Percentiles rank a stretch among this genome's conserved stretches.
Conservation (phyloP, 768 basidiomycete genomes). For the Leccinum aurantiacum region DNA sequence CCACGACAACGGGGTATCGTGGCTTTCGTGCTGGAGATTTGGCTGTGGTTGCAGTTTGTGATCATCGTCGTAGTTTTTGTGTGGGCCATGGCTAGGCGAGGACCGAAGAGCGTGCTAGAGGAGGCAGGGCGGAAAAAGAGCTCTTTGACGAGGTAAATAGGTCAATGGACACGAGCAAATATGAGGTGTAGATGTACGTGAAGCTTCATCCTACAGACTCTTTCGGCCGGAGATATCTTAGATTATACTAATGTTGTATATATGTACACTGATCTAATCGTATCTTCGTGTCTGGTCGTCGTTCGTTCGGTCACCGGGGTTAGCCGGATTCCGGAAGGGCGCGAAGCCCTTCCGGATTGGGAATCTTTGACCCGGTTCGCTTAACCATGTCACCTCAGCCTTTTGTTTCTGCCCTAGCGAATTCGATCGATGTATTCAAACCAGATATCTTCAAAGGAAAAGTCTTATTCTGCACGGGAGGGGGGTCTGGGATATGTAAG, state of each 20-base stretch:
- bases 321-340: no score
- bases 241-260: conserved; percentile 26
- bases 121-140: conserved; percentile 39
- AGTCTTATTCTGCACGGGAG: conserved; percentile 88
- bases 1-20: conserved; percentile 36
- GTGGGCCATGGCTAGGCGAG: conserved; percentile 76
- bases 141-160: conserved; percentile 12
- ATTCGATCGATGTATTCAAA: conserved; percentile 69
- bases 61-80: conserved; percentile 76
- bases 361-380: no score
- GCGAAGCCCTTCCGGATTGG: no score
- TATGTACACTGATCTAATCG: conserved; percentile 16
- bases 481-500: conserved; percentile 90
- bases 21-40: conserved; percentile 63
- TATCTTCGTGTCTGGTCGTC: conserved; percentile 3
- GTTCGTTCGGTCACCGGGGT: no score
- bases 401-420: conserved; percentile 46
- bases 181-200: conserved; percentile 8
- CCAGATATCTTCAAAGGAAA: conserved; percentile 85
- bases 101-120: conserved; percentile 66
- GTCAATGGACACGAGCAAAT: neutral
- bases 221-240: conserved; percentile 18
- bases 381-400: conserved; percentile 38
- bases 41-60: conserved; percentile 83
- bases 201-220: neutral